Percentiles rank a stretch among this genome's conserved stretches.
Conservation (phyloP, 176 grass and related monocot genomes). For the Triticum timopheevii region DNA sequence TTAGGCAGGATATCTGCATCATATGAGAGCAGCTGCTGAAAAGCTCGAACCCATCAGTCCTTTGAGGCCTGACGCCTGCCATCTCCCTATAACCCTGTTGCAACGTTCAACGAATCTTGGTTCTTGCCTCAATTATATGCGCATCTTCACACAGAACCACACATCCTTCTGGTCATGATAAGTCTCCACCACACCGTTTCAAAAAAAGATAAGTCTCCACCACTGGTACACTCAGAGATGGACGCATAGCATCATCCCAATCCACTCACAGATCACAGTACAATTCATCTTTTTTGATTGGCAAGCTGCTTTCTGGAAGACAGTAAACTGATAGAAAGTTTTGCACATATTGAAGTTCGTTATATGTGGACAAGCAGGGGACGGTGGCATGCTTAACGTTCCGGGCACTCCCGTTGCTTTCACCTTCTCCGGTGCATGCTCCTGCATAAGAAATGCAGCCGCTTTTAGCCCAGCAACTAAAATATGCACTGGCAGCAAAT, state of each 20-base stretch:
- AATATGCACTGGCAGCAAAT: conserved; percentile 31
- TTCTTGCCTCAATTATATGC: neutral
- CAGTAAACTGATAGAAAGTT: neutral
- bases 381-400: conserved; percentile 26
- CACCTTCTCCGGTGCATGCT: conserved; percentile 35
- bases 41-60: neutral
- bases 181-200: neutral
- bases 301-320: neutral
- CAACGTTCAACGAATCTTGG: conserved; percentile 10
- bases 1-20: too few relatives aligned
- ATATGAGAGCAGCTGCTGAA: neutral
- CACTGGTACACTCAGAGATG: neutral
- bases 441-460: conserved; percentile 23
- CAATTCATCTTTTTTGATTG: neutral
- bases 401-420: conserved; percentile 26
- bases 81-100: neutral
- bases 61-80: neutral
- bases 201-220: neutral
- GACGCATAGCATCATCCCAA: conserved; percentile 5
- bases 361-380: neutral
- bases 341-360: neutral
- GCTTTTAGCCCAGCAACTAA: conserved; percentile 20
- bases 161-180: neutral
- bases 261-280: neutral
- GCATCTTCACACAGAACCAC: neutral